Evolutionary conservation across 306 rosid species (phyloP).

Genomic region (Heteromeles arbutifolia): DNA sequence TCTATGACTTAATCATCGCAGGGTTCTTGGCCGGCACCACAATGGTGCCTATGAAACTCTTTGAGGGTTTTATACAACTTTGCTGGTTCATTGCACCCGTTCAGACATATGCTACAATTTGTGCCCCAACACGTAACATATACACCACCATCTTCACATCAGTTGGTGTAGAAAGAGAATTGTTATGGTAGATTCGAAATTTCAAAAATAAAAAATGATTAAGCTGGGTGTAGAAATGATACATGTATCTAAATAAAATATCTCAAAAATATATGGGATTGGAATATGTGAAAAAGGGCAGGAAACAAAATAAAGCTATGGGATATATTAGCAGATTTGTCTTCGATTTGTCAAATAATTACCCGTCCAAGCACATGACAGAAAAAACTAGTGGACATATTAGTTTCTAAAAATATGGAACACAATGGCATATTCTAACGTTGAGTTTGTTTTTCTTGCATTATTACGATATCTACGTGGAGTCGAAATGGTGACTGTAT

Average conservation of each 20-base stretch:
- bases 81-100: not conserved
- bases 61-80: not conserved
- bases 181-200: too few species aligned
- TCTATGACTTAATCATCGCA: not conserved
- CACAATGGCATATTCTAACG: not conserved
- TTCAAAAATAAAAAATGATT: too few species aligned
- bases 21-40: not conserved
- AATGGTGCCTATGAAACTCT: not conserved
- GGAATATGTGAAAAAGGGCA: not conserved
- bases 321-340: not conserved
- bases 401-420: not conserved
- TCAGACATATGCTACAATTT: too few species aligned
- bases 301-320: not conserved
- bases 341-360: not conserved
- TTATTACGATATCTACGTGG: not conserved
- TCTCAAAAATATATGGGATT: not conserved
- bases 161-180: not conserved
- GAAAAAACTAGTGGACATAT: not conserved
- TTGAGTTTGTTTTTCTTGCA: not conserved
- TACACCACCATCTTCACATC: not conserved
- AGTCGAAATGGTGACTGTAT: not conserved
- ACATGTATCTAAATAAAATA: too few species aligned
- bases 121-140: too few species aligned
- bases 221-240: too few species aligned
- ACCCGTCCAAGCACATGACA: not conserved